phyloP scores from a whole-genome alignment of 225 moss, liverwort and hornwort species.

The Asterella californica region DNA sequence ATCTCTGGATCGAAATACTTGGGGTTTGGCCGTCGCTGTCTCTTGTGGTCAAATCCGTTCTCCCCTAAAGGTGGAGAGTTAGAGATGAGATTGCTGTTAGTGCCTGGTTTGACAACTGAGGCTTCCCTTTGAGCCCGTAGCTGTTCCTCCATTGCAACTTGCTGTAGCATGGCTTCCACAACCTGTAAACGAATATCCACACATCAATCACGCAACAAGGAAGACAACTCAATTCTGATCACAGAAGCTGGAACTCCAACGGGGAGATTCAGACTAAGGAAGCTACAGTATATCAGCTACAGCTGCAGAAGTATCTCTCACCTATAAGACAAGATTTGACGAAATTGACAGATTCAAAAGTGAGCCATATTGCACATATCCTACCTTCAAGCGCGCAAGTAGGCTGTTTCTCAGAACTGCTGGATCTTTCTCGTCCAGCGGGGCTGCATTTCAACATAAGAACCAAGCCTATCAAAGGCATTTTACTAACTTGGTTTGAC shows the following conservation, averaged over 20 bases:
- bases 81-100: constrained; percentile 46
- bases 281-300: not conserved
- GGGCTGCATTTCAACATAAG: constrained; percentile 43
- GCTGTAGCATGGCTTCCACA: constrained; percentile 78
- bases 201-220: not conserved
- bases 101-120: constrained; percentile 43
- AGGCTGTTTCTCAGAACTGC: constrained; percentile 63
- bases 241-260: not conserved
- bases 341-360: not conserved
- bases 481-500: not conserved
- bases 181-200: constrained; percentile 42
- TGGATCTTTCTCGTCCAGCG: constrained; percentile 54
- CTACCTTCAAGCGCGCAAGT: constrained; percentile 47
- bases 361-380: not conserved
- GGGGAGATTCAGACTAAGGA: not conserved
- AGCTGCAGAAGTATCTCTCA: not conserved
- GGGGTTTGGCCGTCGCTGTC: constrained; percentile 90
- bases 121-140: constrained; percentile 53
- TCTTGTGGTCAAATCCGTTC: constrained; percentile 62
- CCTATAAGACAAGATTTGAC: not conserved
- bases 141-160: constrained; percentile 61
- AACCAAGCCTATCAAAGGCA: not conserved
- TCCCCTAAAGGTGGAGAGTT: constrained; percentile 49
- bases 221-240: not conserved
- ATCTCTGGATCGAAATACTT: constrained; percentile 75